Evolutionary conservation across 371 early-diverging fungal genomes (phyloP), one percentile per base, ranked within the genome.

Genomic region (Aphelidium insulamus): DNA sequence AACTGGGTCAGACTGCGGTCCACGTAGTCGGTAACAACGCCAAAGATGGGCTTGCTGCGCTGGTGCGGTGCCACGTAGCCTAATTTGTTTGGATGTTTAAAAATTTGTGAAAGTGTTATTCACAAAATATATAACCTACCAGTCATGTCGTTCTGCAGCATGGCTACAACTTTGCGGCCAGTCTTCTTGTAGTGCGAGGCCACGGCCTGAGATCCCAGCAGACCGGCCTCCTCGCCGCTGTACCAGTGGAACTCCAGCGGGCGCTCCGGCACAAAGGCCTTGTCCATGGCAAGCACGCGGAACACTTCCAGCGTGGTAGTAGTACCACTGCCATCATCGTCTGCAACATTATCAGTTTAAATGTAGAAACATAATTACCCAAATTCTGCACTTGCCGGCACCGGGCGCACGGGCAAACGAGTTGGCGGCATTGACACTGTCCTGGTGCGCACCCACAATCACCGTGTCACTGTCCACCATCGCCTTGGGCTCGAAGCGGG

Each of bases 161-260:
- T 72, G 22, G 71, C 87, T 36, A 66, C 50, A 3, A 84, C 72
- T n/a, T 57, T 54, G 28, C 49, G 55, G 9, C 50, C 52, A 20
- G 54, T 49, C 12, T 50, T 36, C 38, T 51, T 48, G 51, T 88
- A 92, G 12, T 50, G 41, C 18, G 56, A 43, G 9, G 80, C 78
- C 9, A 92, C 68, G 29, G 54, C 79, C 53, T 87, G 83, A 15
- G 79, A 78, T n/a, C 94, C 94, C 38, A 81, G 51, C 7, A 90
- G 62, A 15, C 84, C 85, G 28, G 55, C 78, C 47, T 85, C 84
- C 52, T 81, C 84, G 31, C 64, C 85, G 36, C 80, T 72, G 41
- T 82, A 90, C 81, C 82, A 94, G 52, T 88, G 91, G 63, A 90
- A 87, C 47, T 90, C 91, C 22, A 94, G 74, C 11, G 86, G 66